Base-by-base conservation (phyloP, 805 yeast genomes). In the Yarrowia deformans region DNA sequence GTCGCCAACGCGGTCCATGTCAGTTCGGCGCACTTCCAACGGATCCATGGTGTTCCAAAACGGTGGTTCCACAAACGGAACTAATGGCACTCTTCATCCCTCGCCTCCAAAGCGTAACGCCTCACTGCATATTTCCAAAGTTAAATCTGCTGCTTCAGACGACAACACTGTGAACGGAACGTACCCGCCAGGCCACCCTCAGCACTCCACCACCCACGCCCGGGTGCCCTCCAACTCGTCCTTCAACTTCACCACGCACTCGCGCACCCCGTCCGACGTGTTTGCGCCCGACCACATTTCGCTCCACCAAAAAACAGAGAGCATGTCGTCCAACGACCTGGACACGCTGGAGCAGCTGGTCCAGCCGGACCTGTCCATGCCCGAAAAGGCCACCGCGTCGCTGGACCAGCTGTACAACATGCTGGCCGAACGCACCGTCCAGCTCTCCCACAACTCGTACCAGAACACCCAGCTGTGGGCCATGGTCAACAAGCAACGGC, bases 401-500 rank as follows among this genome's bases (percentile, higher is more conserved):
- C 48, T 63, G 29, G 68, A 63, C 39, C 48, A 70, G 39, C 70
- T 72, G 35, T 67, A 70, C 46, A 16, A 16, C 16, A 46, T 72
- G 35, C 46, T 72, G 37, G 66, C 72, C 35, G 73, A 73, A 19
- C 69, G 72, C 55, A 61, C 69, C 32, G 37, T 69, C 12, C 72
- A 72, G 66, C 52, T 73, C 29, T 54, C 72, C 8, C 72, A 72
- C 61, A 49, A 71, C 34, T 71, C 70, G 66, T 45, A 63, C 42
- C 74, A 73, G 68, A 73, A 73, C 55, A 50, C 73, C 8, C 74
- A 73, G 67, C 71, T 73, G 42, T 73, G 75, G 75, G 43, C 69
- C 49, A 58, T 73, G 55, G 74, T 73, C 52, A 70, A 70, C 45
- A 68, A 71, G 45, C 75, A 73, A 46, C 72, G 74, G 9, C 69